Evolutionary conservation across 441 rosid genomes (phyloP).

Genomic region (Bruguiera hainesii): DNA sequence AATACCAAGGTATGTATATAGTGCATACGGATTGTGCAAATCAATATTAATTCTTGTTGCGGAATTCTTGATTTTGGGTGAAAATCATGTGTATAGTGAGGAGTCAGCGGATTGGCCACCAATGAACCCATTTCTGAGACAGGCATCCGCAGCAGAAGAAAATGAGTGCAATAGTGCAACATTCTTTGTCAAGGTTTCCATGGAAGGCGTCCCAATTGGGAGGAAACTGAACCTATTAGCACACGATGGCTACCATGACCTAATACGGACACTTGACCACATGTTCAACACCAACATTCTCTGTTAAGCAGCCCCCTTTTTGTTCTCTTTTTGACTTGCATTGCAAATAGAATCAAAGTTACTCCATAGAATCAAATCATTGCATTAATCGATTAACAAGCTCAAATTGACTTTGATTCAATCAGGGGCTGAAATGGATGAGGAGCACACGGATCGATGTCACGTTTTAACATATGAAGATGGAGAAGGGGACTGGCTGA

Average conservation of each 20-base stretch:
- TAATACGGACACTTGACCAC: slow-evolving; percentile 64
- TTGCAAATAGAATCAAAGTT: background rate
- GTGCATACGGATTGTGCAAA: background rate
- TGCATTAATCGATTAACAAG: background rate
- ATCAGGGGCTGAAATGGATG: slow-evolving; percentile 85
- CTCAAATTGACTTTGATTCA: background rate
- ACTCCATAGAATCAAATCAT: background rate
- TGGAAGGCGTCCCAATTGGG: slow-evolving; percentile 90
- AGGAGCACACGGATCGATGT: slow-evolving; percentile 44
- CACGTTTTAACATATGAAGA: slow-evolving; percentile 90
- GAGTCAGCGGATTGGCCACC: slow-evolving; percentile 30
- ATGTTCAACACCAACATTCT: slow-evolving; percentile 79
- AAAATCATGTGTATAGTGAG: slow-evolving; percentile 18
- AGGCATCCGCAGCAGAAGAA: slow-evolving; percentile 40
- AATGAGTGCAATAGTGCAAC: slow-evolving; percentile 60
- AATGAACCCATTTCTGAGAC: slow-evolving; percentile 20
- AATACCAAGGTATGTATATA: slow-evolving; percentile 20
- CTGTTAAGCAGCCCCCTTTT: slow-evolving; percentile 39
- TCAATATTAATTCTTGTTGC: background rate
- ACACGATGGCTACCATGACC: slow-evolving; percentile 62
- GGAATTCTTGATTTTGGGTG: background rate
- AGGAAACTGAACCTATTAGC: slow-evolving; percentile 76
- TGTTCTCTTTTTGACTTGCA: background rate
- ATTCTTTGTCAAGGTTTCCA: slow-evolving; percentile 84
- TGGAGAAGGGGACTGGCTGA: slow-evolving; percentile 96